Base-by-base conservation (phyloP, 2,329 filamentous ascomycete genomes). In the Tolypocladium guangdongense region DNA sequence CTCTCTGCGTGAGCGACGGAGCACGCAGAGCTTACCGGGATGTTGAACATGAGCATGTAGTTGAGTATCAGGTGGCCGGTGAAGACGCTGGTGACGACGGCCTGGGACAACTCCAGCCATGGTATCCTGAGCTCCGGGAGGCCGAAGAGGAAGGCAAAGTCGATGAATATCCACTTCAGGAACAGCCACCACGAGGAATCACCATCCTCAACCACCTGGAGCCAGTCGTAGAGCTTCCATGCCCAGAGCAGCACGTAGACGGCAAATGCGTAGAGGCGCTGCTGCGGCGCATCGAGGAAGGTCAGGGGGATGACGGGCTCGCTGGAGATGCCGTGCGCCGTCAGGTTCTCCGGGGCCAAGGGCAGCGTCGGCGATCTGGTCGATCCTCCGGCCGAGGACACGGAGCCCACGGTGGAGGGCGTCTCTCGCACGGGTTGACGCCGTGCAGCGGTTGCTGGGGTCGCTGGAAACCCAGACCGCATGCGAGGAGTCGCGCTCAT, bases 51-150 rank as follows among this genome's bases (percentile, higher is more conserved):
- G 61, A 96, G 73, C 74, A 95, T 84, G 61, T 84, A 87, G 73
- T 96, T 90, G 51, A 88, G 69, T 2, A 87, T 65, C 3, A 86
- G 78, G 67, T 96, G 90, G 4, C 78, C 60, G 48, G 87, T 68
- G 64, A 93, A 95, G 24, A 91, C 71, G 35, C 80, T 74, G 43
- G 87, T 79, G 52, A 88, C 86, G 1, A 84, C 84, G 37, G 81
- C 78, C 63, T 88, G 87, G 45, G 88, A 89, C 74, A 92, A 89
- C 74, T 97, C 90, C 55, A 99, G 77, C 95, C 93, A 99, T 55
- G 93, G 93, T 78, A 99, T 96, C 67, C 88, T 83, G 62, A 99
- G 70, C 60, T 87, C 81, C 20, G 95, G 92, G 52, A 99, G 73
- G 8, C 88, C 88, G 67, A 95, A 96, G 58, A 97, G 76, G 68